These are phyloP conservation scores for Aspergillus homomorphus DNA, from an alignment of 495 filamentous ascomycete species.

Conservation along the genomic window DNA sequence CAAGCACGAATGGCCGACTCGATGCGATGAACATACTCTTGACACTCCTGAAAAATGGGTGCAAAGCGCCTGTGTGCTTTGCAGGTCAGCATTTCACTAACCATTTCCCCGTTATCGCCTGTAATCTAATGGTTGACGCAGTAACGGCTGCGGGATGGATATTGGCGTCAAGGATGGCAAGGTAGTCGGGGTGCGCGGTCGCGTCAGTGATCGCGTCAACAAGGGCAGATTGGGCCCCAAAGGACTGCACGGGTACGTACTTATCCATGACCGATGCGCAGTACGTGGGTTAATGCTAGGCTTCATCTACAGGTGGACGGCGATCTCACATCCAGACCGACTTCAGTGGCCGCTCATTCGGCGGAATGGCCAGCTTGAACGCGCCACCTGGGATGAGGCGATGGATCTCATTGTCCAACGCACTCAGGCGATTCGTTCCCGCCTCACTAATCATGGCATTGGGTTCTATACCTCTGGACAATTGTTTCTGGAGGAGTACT, in stretches of 20 bases:
- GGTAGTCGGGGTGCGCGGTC: conserved; percentile 3
- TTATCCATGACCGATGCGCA: not conserved
- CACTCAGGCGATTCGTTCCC: conserved; percentile 4
- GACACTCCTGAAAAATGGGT: conserved; percentile 11
- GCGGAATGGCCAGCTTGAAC: conserved; percentile 3
- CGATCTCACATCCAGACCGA: conserved; percentile 7
- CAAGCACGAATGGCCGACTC: conserved; percentile 10
- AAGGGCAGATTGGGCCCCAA: conserved; percentile 7
- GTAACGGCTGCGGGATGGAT: conserved; percentile 6
- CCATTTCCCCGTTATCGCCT: no score
- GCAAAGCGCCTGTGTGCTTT: conserved; percentile 10
- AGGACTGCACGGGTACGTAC: conserved; percentile 6
- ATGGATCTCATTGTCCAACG: conserved; percentile 10
- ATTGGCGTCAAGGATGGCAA: conserved; percentile 10
- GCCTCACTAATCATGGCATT: conserved; percentile 5
- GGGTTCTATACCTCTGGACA: conserved; percentile 11
- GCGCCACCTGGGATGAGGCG: conserved; percentile 8
- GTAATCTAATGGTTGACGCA: not conserved
- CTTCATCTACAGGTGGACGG: not conserved
- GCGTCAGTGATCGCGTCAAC: conserved; percentile 1
- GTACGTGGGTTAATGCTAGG: not conserved
- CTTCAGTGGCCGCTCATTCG: conserved; percentile 8
- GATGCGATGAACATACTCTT: conserved; percentile 5
- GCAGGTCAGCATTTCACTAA: conserved; percentile 3
- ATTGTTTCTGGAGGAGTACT: conserved; percentile 10